A percentile compares a stretch with the other conserved stretches of the same genome.
These are phyloP conservation scores for Blastomyces gilchristii DNA, from an alignment of 2,329 filamentous ascomycete species.

Conservation along the genomic window DNA sequence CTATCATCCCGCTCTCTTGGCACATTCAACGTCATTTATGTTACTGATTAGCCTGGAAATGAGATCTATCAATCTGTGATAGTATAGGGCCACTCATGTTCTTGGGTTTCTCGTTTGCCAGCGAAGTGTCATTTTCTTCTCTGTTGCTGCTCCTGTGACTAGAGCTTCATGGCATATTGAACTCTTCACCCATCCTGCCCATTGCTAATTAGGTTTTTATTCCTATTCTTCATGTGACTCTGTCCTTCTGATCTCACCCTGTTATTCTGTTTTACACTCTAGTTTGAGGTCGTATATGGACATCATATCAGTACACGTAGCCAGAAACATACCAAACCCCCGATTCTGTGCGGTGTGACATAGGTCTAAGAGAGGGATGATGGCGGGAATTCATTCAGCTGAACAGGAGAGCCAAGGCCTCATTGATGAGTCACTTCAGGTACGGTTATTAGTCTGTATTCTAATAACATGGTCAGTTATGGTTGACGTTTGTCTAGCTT, in stretches of 20 bases:
- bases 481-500: conserved; percentile 22
- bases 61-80: background rate
- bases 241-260: background rate
- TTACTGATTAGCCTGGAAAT: background rate
- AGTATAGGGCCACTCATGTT: background rate
- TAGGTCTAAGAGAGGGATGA: background rate
- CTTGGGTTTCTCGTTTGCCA: background rate
- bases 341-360: background rate
- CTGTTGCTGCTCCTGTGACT: background rate
- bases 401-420: background rate
- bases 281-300: background rate
- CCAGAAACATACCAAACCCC: background rate
- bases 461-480: background rate
- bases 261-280: background rate
- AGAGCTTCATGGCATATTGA: background rate
- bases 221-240: background rate
- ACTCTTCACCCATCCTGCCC: background rate
- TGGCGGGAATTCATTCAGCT: background rate
- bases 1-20: background rate
- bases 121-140: background rate
- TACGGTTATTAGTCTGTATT: background rate
- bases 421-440: conserved; percentile 9
- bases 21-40: background rate
- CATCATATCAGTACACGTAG: background rate
- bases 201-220: background rate